phyloP scores from a whole-genome alignment of 2,329 filamentous ascomycete genomes.

The Colletotrichum echinochloae region DNA sequence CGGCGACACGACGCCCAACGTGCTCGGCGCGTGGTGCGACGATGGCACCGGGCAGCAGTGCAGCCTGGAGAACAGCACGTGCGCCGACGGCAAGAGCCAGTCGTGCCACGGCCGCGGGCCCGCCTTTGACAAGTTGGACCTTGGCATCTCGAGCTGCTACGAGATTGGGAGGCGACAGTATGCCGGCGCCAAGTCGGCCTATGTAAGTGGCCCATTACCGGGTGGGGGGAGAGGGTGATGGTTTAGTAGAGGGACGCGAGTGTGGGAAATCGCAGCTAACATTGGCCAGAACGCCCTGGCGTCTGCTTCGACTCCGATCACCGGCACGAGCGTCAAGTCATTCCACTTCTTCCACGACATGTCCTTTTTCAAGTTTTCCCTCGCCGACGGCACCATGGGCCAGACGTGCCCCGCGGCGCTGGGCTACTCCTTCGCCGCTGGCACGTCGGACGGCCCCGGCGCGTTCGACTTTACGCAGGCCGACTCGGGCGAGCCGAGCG shows the following conservation, averaged over 20 bases:
- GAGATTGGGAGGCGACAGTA: constrained; percentile 83
- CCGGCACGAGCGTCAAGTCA: constrained; percentile 77
- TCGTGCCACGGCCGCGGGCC: constrained; percentile 81
- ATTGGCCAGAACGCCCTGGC: constrained; percentile 66
- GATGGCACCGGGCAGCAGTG: constrained; percentile 81
- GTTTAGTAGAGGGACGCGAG: too few relatives aligned
- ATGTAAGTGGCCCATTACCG: constrained; percentile 47
- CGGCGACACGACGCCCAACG: constrained; percentile 90
- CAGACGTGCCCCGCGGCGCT: constrained; percentile 87
- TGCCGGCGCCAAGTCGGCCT: constrained; percentile 63
- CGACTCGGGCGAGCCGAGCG: constrained; percentile 74
- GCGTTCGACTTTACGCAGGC: constrained; percentile 95
- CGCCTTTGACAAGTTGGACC: constrained; percentile 73
- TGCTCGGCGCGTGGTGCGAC: constrained; percentile 89
- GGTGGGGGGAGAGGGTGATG: too few relatives aligned
- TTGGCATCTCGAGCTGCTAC: constrained; percentile 79
- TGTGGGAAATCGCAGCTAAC: constrained; percentile 32
- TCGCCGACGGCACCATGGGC: constrained; percentile 77
- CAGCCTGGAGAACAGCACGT: constrained; percentile 86
- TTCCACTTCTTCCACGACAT: constrained; percentile 91
- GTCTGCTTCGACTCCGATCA: constrained; percentile 60
- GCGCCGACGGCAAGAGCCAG: constrained; percentile 75
- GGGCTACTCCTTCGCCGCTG: constrained; percentile 92
- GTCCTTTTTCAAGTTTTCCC: constrained; percentile 77
- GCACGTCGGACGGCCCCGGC: constrained; percentile 91